phyloP scores from a whole-genome alignment of 2,329 filamentous ascomycete genomes.

The Penicillium sp. region DNA sequence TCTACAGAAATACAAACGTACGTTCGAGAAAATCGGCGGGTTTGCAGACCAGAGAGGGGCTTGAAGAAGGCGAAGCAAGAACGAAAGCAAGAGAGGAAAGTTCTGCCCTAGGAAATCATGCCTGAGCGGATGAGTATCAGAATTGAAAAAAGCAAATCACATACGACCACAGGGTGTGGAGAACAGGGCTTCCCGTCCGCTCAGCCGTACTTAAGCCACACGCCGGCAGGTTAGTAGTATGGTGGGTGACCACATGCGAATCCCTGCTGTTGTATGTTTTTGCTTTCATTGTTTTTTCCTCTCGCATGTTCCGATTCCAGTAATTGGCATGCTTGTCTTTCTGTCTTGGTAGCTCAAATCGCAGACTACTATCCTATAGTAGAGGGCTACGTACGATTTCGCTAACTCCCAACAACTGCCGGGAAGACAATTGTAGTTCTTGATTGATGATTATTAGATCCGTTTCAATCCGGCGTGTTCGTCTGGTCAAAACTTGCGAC shows the following conservation, averaged over 20 bases:
- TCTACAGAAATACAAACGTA: neutral
- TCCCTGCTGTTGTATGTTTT: slow-evolving; percentile 19
- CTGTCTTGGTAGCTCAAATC: no score
- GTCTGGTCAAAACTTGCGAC: neutral
- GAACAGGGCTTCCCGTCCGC: slow-evolving; percentile 22
- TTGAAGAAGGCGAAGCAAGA: neutral
- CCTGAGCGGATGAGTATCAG: no score
- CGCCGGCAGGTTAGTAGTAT: slow-evolving; percentile 19
- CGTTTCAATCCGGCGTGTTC: neutral
- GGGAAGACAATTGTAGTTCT: neutral
- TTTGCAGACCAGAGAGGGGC: neutral
- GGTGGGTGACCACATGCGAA: slow-evolving; percentile 20
- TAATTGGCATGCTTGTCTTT: no score
- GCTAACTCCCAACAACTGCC: neutral
- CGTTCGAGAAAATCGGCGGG: neutral
- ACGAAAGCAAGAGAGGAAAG: neutral
- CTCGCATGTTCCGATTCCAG: neutral
- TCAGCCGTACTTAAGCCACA: slow-evolving; percentile 22
- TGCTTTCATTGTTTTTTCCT: neutral
- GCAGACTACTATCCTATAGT: no score
- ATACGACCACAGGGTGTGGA: slow-evolving; percentile 21
- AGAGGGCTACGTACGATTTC: no score
- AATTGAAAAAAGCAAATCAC: neutral
- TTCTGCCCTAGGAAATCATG: neutral
- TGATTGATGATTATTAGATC: neutral